These are phyloP conservation scores for Sphaerulina vaccinii DNA, from an alignment of 2,329 filamentous ascomycete genomes.

Conservation along the genomic window DNA sequence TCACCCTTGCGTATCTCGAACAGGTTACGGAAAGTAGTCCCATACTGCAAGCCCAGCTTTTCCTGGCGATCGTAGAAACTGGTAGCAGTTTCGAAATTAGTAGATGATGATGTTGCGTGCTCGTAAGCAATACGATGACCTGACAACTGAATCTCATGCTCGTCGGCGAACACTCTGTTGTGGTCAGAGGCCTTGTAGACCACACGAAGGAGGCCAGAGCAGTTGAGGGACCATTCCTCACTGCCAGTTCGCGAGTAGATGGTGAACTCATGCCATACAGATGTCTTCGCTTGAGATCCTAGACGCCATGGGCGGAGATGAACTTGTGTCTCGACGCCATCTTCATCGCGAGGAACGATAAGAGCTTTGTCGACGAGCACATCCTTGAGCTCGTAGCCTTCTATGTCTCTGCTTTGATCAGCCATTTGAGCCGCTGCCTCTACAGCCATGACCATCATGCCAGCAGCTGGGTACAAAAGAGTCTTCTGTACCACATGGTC, in stretches of 20 bases:
- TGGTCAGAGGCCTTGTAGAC: constrained; percentile 3
- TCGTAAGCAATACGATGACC: not conserved
- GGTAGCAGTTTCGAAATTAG: not conserved
- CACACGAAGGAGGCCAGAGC: constrained; percentile 5
- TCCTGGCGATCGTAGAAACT: constrained; percentile 12
- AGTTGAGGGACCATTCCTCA: constrained; percentile 8
- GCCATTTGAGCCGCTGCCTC: constrained; percentile 21
- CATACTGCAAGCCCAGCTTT: constrained; percentile 17
- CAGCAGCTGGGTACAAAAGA: constrained; percentile 23
- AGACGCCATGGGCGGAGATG: not conserved
- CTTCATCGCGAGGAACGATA: constrained; percentile 10
- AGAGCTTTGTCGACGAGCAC: constrained; percentile 33
- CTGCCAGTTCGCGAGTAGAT: constrained; percentile 11
- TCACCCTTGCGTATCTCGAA: not conserved
- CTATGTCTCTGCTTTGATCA: not conserved
- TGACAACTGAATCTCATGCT: not conserved
- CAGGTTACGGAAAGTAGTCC: constrained; percentile 17
- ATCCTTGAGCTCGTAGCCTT: constrained; percentile 47
- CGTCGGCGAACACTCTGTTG: not conserved
- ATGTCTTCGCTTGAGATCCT: not conserved
- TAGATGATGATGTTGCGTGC: not conserved
- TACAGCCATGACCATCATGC: constrained; percentile 21
- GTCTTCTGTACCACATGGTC: constrained; percentile 23
- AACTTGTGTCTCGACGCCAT: constrained; percentile 2
- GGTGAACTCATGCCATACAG: constrained; percentile 1